Conservation (phyloP, 2,329 filamentous ascomycete genomes). For the Colletotrichum australisinense region DNA sequence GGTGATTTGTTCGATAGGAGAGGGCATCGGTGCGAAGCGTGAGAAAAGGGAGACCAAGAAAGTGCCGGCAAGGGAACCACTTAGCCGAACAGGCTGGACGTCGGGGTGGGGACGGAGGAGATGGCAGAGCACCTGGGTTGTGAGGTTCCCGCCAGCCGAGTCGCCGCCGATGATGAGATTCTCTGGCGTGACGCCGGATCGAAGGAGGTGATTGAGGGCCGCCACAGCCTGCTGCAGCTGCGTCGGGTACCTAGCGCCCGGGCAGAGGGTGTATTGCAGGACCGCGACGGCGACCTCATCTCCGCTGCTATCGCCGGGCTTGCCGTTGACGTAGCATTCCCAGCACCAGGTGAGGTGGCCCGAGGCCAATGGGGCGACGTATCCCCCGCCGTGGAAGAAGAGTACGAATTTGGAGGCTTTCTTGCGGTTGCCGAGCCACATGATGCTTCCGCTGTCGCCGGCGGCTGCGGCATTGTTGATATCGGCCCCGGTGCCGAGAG, state of each 20-base stretch:
- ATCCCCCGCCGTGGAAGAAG: conserved; percentile 45
- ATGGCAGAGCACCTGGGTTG: not conserved
- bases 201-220: not conserved
- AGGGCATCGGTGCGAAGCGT: not conserved
- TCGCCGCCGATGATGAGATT: not conserved
- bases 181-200: not conserved
- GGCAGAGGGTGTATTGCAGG: conserved; percentile 48
- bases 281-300: conserved; percentile 45
- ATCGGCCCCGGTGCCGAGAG: not conserved
- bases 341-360: conserved; percentile 44
- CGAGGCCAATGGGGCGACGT: conserved; percentile 35
- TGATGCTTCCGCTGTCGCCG: conserved; percentile 27
- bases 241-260: conserved; percentile 43
- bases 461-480: not conserved
- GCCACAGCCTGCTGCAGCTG: conserved; percentile 46
- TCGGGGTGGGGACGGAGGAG: not conserved
- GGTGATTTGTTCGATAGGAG: not conserved
- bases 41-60: conserved; percentile 4
- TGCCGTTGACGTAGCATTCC: conserved; percentile 40
- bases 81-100: not conserved
- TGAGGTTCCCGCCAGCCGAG: not conserved
- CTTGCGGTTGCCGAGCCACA: conserved; percentile 44
- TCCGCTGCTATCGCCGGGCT: conserved; percentile 36
- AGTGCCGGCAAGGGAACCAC: not conserved
- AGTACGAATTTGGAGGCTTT: conserved; percentile 43